phyloP scores from a whole-genome alignment of 2,329 filamentous ascomycete genomes.

The Monosporascus sp. region DNA sequence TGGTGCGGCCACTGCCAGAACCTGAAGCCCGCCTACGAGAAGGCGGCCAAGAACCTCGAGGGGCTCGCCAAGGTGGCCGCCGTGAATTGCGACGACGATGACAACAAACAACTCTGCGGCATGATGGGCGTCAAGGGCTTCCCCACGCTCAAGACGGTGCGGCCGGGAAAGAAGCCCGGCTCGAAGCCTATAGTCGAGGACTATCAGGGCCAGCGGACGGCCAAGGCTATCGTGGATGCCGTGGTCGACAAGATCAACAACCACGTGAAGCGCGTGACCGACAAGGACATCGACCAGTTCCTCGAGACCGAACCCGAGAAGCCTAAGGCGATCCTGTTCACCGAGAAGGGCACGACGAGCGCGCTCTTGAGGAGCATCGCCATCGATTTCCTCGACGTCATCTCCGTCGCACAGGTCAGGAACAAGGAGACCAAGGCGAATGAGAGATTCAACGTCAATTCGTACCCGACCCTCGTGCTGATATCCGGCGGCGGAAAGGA shows the following conservation, averaged over 20 bases:
- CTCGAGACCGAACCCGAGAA: conserved; percentile 59
- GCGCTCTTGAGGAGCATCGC: conserved; percentile 77
- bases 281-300: conserved; percentile 74
- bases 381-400: conserved; percentile 80
- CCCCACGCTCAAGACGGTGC: conserved; percentile 90
- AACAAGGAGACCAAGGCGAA: conserved; percentile 70
- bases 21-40: conserved; percentile 92
- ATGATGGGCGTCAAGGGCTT: conserved; percentile 87
- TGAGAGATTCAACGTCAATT: conserved; percentile 67
- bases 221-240: conserved; percentile 82
- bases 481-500: conserved; percentile 67
- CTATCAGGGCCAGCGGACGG: conserved; percentile 76
- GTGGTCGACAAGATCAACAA: conserved; percentile 88
- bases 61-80: conserved; percentile 93
- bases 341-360: conserved; percentile 84
- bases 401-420: conserved; percentile 76
- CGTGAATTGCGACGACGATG: conserved; percentile 89
- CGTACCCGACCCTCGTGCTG: conserved; percentile 76
- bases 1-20: conserved; percentile 98
- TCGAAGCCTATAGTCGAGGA: conserved; percentile 81
- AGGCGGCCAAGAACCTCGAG: conserved; percentile 81
- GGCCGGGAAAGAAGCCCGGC: conserved; percentile 69
- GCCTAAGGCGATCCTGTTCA: conserved; percentile 87
- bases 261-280: conserved; percentile 74
- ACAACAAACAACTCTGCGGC: conserved; percentile 83